A percentile compares a stretch with the other conserved stretches of the same genome.
Conservation (phyloP, 108 stramenopile species). For the Skeletonema menzelii region DNA sequence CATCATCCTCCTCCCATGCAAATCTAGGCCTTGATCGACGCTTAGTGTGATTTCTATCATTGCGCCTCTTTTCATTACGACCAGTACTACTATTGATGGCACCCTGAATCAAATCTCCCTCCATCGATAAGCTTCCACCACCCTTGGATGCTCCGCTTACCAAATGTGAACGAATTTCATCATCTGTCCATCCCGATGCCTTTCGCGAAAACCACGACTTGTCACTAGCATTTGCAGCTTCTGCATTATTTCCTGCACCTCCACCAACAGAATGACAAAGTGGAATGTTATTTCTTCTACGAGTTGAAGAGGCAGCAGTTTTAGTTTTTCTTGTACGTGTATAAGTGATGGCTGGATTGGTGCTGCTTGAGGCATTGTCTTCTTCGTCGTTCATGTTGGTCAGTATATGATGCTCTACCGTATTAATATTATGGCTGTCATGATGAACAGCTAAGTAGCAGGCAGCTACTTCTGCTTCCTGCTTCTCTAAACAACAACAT, state of each 20-base stretch:
- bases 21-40: slow-evolving; percentile 19
- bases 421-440: background rate
- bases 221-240: slow-evolving; percentile 4
- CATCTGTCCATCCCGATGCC: slow-evolving; percentile 39
- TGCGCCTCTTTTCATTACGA: slow-evolving; percentile 8
- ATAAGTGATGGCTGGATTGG: slow-evolving; percentile 19
- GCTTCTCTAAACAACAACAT: too few relatives aligned
- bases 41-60: background rate
- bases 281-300: slow-evolving; percentile 27
- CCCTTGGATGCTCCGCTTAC: slow-evolving; percentile 18
- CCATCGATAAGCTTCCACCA: slow-evolving; percentile 7
- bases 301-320: slow-evolving; percentile 38
- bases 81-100: background rate
- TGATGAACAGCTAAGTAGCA: too few relatives aligned
- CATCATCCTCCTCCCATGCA: slow-evolving; percentile 35
- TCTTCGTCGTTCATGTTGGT: background rate
- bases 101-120: slow-evolving; percentile 40
- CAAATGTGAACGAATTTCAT: slow-evolving; percentile 23
- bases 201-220: slow-evolving; percentile 40
- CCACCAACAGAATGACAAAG: slow-evolving; percentile 10
- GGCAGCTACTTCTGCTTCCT: too few relatives aligned
- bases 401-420: background rate
- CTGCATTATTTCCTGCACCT: background rate
- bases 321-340: slow-evolving; percentile 40
- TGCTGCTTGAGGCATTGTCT: background rate